Conservation (phyloP, 2,329 filamentous ascomycete genomes). For the Aspergillus ochraceoroseus region DNA sequence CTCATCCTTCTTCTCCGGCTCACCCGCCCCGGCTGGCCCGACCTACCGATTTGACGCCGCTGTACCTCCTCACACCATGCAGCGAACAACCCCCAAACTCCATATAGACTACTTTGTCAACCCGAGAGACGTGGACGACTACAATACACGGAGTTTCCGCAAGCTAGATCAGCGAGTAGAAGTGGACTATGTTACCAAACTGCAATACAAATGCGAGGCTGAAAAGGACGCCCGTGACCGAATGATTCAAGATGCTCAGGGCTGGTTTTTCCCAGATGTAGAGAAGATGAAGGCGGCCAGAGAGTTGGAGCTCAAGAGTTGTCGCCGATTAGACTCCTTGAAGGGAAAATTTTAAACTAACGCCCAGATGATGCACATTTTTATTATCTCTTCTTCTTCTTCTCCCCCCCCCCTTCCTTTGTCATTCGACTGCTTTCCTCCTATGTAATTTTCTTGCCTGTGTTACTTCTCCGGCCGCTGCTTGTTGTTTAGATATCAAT, state of each 20-base stretch:
- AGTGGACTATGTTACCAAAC: slow-evolving; percentile 60
- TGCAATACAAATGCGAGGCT: slow-evolving; percentile 67
- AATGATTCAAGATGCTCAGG: slow-evolving; percentile 71
- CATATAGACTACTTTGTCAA: slow-evolving; percentile 82
- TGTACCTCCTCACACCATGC: slow-evolving; percentile 65
- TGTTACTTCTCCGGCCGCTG: slow-evolving; percentile 5
- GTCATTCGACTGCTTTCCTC: slow-evolving; percentile 1
- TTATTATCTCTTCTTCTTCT: slow-evolving; percentile 5
- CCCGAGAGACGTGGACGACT: slow-evolving; percentile 68
- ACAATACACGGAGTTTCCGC: slow-evolving; percentile 62
- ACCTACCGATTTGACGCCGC: slow-evolving; percentile 70
- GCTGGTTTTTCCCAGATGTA: slow-evolving; percentile 79
- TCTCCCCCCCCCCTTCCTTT: slow-evolving; percentile 5
- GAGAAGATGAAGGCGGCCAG: slow-evolving; percentile 71
- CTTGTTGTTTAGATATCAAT: slow-evolving; percentile 18
- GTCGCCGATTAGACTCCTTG: slow-evolving; percentile 52
- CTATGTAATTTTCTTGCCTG: slow-evolving; percentile 6
- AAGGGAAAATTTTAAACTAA: slow-evolving; percentile 35
- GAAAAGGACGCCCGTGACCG: slow-evolving; percentile 64
- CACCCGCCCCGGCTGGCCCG: slow-evolving; percentile 56
- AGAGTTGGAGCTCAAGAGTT: slow-evolving; percentile 56
- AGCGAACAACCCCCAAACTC: slow-evolving; percentile 65
- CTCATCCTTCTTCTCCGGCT: slow-evolving; percentile 67
- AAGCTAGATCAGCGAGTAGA: slow-evolving; percentile 77
- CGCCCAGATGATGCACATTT: slow-evolving; percentile 6